Conservation (phyloP, 805 yeast genomes). For the Ogataea corticis region DNA sequence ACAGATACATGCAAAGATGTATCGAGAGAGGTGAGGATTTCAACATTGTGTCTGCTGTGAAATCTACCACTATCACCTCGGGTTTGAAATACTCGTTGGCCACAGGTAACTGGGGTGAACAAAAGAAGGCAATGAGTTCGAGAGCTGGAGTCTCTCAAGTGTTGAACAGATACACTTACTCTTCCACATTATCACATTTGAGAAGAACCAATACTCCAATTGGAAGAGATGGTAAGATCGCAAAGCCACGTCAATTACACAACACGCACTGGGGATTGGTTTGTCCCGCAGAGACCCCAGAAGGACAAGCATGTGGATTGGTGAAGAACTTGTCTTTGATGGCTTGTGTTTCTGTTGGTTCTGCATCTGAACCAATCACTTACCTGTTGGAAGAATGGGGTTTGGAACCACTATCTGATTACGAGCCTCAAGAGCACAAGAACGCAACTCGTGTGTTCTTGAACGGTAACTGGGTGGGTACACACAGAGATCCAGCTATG, state of each 20-base stretch:
- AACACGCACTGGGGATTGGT: constrained; percentile 99
- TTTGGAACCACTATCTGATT: constrained; percentile 95
- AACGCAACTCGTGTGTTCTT: constrained; percentile 93
- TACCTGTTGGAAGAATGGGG: constrained; percentile 98
- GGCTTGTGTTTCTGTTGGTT: constrained; percentile 98
- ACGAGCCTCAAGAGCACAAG: constrained; percentile 87
- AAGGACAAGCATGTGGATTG: constrained; percentile 99
- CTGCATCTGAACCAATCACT: constrained; percentile 92
- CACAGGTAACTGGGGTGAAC: constrained; percentile 99
- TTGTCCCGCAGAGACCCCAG: constrained; percentile 99
- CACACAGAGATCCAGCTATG: constrained; percentile 93
- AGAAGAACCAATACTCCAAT: constrained; percentile 99
- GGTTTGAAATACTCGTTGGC: constrained; percentile 97
- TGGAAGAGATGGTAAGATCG: constrained; percentile 98
- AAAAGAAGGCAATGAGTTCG: constrained; percentile 97
- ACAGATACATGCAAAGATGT: constrained; percentile 98
- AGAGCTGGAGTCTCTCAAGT: constrained; percentile 99
- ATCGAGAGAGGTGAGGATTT: constrained; percentile 97
- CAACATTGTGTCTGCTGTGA: constrained; percentile 93
- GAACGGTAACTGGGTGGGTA: constrained; percentile 99
- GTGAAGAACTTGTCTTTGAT: constrained; percentile 94
- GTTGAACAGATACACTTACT: constrained; percentile 94
- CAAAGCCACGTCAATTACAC: constrained; percentile 98
- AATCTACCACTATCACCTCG: constrained; percentile 94
- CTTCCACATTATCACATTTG: constrained; percentile 97